A percentile compares a stretch with the other conserved stretches of the same genome.
Evolutionary conservation across 1,284 basidiomycete species (phyloP).

Genomic region (Cystobasidiaceae sp.): DNA sequence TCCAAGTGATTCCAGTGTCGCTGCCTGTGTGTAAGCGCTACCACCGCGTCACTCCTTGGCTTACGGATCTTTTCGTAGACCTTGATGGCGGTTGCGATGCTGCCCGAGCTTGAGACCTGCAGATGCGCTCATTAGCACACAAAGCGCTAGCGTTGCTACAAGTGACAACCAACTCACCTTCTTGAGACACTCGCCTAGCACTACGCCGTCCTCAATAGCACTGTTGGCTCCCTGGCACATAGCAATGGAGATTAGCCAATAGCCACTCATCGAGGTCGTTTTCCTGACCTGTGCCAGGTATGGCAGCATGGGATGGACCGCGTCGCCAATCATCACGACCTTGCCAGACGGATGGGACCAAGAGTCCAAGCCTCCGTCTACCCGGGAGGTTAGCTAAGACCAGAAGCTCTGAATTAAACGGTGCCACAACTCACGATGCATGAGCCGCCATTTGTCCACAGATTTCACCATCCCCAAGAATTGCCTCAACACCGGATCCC

Average conservation of each 20-base stretch:
- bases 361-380: conserved; percentile 16
- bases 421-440: conserved; percentile 16
- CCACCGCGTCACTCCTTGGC: conserved; percentile 18
- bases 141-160: too few relatives aligned
- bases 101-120: conserved; percentile 5
- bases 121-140: too few relatives aligned
- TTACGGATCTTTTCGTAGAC: conserved; percentile 30
- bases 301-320: conserved; percentile 25
- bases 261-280: too few relatives aligned
- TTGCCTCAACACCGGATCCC: conserved; percentile 24
- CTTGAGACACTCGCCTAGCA: conserved; percentile 23
- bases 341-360: conserved; percentile 15
- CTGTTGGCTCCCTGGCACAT: conserved; percentile 21
- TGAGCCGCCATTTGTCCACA: conserved; percentile 30
- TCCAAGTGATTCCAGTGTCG: conserved; percentile 22
- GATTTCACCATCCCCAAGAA: conserved; percentile 24
- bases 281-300: conserved; percentile 23
- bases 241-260: not conserved
- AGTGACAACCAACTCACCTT: too few relatives aligned
- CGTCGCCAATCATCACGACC: conserved; percentile 26
- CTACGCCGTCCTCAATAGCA: conserved; percentile 29
- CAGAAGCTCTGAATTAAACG: not conserved
- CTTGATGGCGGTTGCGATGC: conserved; percentile 4
- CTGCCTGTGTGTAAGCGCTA: conserved; percentile 19
- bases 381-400: not conserved